phyloP scores from a whole-genome alignment of 116 monocot species.

The Iris pallida region DNA sequence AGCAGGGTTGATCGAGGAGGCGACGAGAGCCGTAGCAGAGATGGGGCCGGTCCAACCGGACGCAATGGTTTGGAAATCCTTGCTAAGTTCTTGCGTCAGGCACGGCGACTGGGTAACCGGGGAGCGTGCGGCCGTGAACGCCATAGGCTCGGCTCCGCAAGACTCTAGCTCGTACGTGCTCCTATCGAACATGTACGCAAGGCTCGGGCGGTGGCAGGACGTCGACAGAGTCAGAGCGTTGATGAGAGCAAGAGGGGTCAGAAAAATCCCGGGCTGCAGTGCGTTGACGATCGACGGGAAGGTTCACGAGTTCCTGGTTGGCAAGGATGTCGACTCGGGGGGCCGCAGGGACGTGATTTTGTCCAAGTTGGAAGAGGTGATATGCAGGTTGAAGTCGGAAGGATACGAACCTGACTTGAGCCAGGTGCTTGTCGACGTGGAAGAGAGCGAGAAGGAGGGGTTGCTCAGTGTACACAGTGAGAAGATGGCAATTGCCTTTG shows the following conservation, averaged over 20 bases:
- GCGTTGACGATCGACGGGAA: slow-evolving; percentile 29
- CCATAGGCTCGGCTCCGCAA: slow-evolving; percentile 22
- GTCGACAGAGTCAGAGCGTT: slow-evolving; percentile 39
- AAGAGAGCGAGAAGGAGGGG: slow-evolving; percentile 25
- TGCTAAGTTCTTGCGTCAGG: slow-evolving; percentile 13
- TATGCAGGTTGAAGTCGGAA: slow-evolving; percentile 8
- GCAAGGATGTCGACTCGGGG: slow-evolving; percentile 16
- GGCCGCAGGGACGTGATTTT: background rate
- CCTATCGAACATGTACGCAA: slow-evolving; percentile 49
- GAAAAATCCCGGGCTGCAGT: slow-evolving; percentile 45
- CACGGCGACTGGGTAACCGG: slow-evolving; percentile 15
- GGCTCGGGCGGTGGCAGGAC: slow-evolving; percentile 25
- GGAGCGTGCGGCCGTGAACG: slow-evolving; percentile 24
- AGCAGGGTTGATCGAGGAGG: slow-evolving; percentile 14
- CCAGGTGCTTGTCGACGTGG: slow-evolving; percentile 15
- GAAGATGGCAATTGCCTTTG: slow-evolving; percentile 32
- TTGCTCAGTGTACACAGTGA: slow-evolving; percentile 28
- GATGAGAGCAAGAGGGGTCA: slow-evolving; percentile 34
- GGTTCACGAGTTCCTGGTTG: slow-evolving; percentile 41
- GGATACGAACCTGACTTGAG: slow-evolving; percentile 17
- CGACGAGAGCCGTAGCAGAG: slow-evolving; percentile 2
- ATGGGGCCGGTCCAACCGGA: slow-evolving; percentile 19
- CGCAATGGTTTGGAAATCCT: slow-evolving; percentile 15
- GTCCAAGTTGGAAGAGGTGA: slow-evolving; percentile 20
- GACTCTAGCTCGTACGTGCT: slow-evolving; percentile 44